Conservation (phyloP, 2,329 filamentous ascomycete species). For the Colletotrichum tropicale region DNA sequence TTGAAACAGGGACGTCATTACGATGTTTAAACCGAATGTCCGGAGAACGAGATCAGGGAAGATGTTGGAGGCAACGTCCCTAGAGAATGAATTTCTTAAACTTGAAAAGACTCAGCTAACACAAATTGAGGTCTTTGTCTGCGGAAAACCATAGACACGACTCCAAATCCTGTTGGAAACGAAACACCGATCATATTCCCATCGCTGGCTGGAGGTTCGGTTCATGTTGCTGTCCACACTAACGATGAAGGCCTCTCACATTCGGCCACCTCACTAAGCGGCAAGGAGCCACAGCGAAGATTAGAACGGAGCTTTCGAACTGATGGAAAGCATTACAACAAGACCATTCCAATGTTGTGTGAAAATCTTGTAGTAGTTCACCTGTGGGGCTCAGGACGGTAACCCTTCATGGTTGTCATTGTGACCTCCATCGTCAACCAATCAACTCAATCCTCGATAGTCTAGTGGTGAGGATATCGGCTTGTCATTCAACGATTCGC, state of each 20-base stretch:
- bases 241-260: not conserved
- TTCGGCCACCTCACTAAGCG: not conserved
- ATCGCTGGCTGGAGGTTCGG: not conserved
- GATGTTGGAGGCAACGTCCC: not conserved
- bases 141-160: not conserved
- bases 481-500: not conserved
- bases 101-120: not conserved
- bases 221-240: not conserved
- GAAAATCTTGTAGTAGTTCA: not conserved
- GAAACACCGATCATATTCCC: not conserved
- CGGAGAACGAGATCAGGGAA: not conserved
- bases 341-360: accelerated
- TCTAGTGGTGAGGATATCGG: not conserved
- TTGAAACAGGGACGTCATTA: not conserved
- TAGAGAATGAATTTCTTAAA: not conserved
- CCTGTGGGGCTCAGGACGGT: not conserved
- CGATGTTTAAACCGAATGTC: not conserved
- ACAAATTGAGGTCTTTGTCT: not conserved
- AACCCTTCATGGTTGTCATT: not conserved
- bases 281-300: not conserved
- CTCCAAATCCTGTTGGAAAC: not conserved
- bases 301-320: accelerated
- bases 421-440: accelerated
- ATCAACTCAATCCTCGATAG: not conserved
- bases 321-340: not conserved